Evolutionary conservation across 2,329 filamentous ascomycete genomes (phyloP).

Genomic region (Waltergamsia citrina): DNA sequence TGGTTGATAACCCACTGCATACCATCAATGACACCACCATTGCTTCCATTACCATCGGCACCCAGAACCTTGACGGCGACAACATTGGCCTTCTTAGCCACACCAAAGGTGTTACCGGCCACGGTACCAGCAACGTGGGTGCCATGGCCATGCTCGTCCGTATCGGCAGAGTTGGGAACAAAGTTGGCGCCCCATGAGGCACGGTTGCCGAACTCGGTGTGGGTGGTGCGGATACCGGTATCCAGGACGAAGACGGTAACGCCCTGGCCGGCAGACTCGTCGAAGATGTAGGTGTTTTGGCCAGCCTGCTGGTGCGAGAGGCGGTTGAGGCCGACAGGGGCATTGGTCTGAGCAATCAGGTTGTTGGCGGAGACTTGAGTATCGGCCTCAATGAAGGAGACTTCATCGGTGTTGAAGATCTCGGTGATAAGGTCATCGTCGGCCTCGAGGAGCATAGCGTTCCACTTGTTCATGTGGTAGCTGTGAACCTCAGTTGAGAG

Average conservation of each 20-base stretch:
- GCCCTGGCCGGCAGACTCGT: constrained; percentile 40
- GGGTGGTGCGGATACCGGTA: constrained; percentile 49
- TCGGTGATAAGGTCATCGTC: constrained; percentile 38
- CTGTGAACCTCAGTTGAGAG: constrained; percentile 37
- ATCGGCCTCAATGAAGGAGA: constrained; percentile 46
- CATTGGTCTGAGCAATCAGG: constrained; percentile 40
- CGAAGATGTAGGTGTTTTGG: constrained; percentile 30
- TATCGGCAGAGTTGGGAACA: constrained; percentile 34
- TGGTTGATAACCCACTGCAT: constrained; percentile 46
- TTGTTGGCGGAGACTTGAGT: constrained; percentile 32
- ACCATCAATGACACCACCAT: constrained; percentile 41
- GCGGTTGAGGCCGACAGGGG: constrained; percentile 42
- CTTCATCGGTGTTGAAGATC: constrained; percentile 37
- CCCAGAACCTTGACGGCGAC: constrained; percentile 55
- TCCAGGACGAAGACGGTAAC: constrained; percentile 56
- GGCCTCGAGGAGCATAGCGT: constrained; percentile 41
- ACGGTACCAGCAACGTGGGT: constrained; percentile 56
- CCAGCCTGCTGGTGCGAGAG: constrained; percentile 34
- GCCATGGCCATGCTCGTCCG: constrained; percentile 53
- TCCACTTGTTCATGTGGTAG: constrained; percentile 39
- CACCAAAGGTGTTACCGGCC: constrained; percentile 49
- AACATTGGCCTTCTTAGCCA: constrained; percentile 47
- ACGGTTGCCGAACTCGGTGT: constrained; percentile 47
- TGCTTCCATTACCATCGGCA: constrained; percentile 23
- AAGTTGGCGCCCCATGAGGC: constrained; percentile 44